Evolutionary conservation across 2,329 filamentous ascomycete genomes (phyloP), one percentile per base, ranked within the genome.

Genomic region (Trichothecium sympodiale): DNA sequence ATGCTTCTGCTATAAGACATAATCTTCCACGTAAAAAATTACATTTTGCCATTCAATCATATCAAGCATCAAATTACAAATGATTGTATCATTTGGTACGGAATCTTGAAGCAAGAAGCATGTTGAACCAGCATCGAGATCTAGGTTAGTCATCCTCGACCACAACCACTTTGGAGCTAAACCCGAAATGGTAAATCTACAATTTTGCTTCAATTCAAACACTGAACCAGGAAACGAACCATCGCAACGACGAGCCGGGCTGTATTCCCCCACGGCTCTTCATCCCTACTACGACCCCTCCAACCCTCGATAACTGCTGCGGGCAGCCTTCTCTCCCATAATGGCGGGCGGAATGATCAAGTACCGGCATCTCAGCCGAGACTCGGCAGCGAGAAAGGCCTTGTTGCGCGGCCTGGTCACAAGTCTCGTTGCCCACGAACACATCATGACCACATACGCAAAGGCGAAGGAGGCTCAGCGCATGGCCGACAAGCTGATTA

Each of bases 391-490:
- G 58, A 77, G 91, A 56, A 77, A 89, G 65, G 89, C 91, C 36
- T 77, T 98, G 48, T 79, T 98, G 47, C 86, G 91, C 53, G 95
- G 96, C 63, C 71, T 98, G 42, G 88, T 96, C 57, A 94, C 89
- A 47, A 91, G 89, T 37, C 82, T 98, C 46, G 83, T 98, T 64
- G 74, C 84, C 60, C 78, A 94, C 61, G 91, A 98, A 67, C 79
- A 85, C 43, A 94, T 98, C 64, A 79, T 81, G 44, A 98, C 91
- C 34, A 94, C 91, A 63, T 95, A 83, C 72, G 80, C 82, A 57
- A 96, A 96, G 65, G 91, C 91, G 33, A 98, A 96, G 64, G 91
- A 98, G 66, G 84, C 91, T 15, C 91, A 98, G 64, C 74, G 84
- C 30, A 60, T 96, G 48, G 91, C 88, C 7, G 91, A 98, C 56